These are phyloP conservation scores for Acacia concinna DNA, from an alignment of 331 rosid genomes.

Conservation along the genomic window DNA sequence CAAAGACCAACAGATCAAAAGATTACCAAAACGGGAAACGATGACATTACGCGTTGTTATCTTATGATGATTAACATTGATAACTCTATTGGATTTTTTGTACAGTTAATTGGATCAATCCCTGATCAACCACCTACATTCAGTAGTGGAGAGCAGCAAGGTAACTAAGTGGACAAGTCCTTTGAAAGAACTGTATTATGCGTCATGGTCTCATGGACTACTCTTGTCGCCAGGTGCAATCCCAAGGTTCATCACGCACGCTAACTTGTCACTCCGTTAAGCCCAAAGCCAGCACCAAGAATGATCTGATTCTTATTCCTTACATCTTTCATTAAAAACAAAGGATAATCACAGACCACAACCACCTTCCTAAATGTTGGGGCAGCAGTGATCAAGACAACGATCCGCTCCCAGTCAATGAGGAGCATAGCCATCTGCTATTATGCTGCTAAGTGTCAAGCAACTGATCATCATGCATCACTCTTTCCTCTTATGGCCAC, in stretches of 20 bases:
- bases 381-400: background rate
- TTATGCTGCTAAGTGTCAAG: conserved; percentile 16
- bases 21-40: background rate
- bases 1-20: background rate
- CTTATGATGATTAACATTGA: background rate
- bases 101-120: background rate
- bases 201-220: background rate
- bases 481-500: background rate
- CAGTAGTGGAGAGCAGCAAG: background rate
- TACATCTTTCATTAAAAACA: background rate
- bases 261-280: conserved; percentile 18
- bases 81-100: background rate
- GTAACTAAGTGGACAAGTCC: background rate
- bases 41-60: background rate
- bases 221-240: conserved; percentile 19
- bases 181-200: background rate
- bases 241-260: background rate
- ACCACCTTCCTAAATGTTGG: conserved; percentile 6
- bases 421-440: conserved; percentile 15
- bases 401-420: conserved; percentile 18
- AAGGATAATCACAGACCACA: background rate
- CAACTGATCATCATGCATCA: background rate
- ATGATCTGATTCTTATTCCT: no score
- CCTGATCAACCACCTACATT: background rate
- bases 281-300: conserved; percentile 20